Base-by-base conservation (phyloP, 2,329 filamentous ascomycete species). In the Nigrograna mackinnonii region DNA sequence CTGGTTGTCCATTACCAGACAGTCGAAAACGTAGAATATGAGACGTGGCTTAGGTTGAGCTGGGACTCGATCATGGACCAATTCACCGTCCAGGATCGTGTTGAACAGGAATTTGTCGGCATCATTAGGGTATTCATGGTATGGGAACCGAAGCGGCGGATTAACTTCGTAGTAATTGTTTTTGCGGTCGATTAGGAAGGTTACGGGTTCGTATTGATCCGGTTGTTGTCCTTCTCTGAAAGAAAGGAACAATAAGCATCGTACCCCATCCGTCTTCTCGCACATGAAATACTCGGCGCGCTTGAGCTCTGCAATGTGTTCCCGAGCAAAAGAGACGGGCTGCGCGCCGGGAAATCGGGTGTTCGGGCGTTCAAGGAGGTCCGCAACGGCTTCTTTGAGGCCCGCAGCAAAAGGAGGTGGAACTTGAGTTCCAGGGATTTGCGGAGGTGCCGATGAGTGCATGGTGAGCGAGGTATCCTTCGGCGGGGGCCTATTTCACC, bases 211-310 rank as follows among this genome's bases (percentile, higher is more conserved):
- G 32, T 59, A 41, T 14, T 39, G 47, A 7, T 34, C 41, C 3
- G 37, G 45, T 13, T 48, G 18, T 65, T 95, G 90, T 36, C 64
- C 66, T 31, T 84, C 79, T 18, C 76, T 74, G 62, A 86, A 85
- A 37, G 89, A 90, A 52, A 94, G 84, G 75, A 95, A 97, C 52
- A 99, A 82, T n/a, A 99, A 81, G 68, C 95, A 96, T 50, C 94
- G 85, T 50, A 97, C 89, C 41, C 94, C 94, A 65, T 99, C 94
- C 1, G 92, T 96, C 75, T 99, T 99, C 72, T 99, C 94, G 76
- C 92, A 96, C 52, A 99, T 87, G 66, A 91, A 99, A 75, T 97
- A 99, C 70, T 97, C 94, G 62, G 87, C 79, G 44, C 79, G 78
- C 48, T 86, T 83, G 24, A 99, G 79, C 72, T 95, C 91, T n/a